These are phyloP conservation scores for Torulaspora franciscae DNA, from an alignment of 805 yeast genomes.

Conservation along the genomic window DNA sequence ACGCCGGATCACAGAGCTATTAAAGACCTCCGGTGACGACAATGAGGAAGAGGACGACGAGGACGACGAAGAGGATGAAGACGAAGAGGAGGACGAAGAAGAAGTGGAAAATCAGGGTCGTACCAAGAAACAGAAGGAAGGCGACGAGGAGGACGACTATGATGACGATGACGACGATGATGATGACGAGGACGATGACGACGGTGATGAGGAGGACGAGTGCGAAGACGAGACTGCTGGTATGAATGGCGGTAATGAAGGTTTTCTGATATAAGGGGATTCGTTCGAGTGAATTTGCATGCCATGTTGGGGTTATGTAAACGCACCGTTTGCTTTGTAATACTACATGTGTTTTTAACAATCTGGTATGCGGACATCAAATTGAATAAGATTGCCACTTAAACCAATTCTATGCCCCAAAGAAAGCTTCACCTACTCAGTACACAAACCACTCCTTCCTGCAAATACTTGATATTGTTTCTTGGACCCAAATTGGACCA, in stretches of 20 bases:
- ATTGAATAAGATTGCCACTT: too few relatives aligned
- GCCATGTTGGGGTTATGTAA: not conserved
- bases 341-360: not conserved
- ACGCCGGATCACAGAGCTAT: slow-evolving; percentile 34
- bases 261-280: not conserved
- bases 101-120: slow-evolving; percentile 8
- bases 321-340: not conserved
- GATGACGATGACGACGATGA: slow-evolving; percentile 9
- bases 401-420: too few relatives aligned
- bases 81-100: slow-evolving; percentile 37
- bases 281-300: not conserved
- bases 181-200: not conserved
- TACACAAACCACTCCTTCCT: too few relatives aligned
- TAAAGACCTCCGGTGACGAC: slow-evolving; percentile 38
- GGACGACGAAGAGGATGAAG: slow-evolving; percentile 41
- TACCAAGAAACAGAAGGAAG: slow-evolving; percentile 7
- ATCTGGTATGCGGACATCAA: too few relatives aligned
- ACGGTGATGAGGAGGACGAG: not conserved
- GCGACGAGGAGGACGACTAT: slow-evolving; percentile 12
- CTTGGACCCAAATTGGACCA: too few relatives aligned
- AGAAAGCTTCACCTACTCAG: too few relatives aligned
- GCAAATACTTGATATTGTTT: too few relatives aligned
- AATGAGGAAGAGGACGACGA: slow-evolving; percentile 40
- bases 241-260: not conserved
- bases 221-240: not conserved